Percentiles rank a stretch among this genome's conserved stretches.
Conservation (phyloP, 371 early-diverging fungal genomes). For the Zopfochytrium polystomum region DNA sequence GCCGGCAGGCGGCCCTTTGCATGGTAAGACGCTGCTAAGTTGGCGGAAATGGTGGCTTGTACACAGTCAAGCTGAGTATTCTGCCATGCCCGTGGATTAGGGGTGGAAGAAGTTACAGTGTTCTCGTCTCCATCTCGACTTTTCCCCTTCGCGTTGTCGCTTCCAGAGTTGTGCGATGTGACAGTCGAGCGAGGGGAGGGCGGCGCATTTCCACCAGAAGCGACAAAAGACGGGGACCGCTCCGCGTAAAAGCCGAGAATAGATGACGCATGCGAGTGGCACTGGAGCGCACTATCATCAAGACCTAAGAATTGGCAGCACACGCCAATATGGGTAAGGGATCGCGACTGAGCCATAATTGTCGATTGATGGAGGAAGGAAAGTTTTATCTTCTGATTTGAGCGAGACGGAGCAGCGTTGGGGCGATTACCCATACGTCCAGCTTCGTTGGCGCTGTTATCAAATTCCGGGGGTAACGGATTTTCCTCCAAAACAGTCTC, state of each 20-base stretch:
- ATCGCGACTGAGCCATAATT: slow-evolving; percentile 41
- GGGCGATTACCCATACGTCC: background rate
- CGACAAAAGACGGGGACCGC: background rate
- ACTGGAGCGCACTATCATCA: slow-evolving; percentile 38
- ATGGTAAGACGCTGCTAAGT: slow-evolving; percentile 6
- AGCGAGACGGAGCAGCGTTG: background rate
- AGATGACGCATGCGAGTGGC: slow-evolving; percentile 39
- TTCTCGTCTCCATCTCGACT: background rate
- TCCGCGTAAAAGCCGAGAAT: slow-evolving; percentile 31
- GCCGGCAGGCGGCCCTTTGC: slow-evolving; percentile 38
- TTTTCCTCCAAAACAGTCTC: slow-evolving; percentile 48
- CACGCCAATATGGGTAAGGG: slow-evolving; percentile 44
- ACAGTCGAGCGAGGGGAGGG: too few species aligned
- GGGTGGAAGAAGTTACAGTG: background rate
- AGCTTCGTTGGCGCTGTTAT: background rate
- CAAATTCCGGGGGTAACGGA: slow-evolving; percentile 36
- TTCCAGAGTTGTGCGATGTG: too few species aligned
- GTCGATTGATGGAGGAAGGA: slow-evolving; percentile 46
- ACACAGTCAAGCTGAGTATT: background rate
- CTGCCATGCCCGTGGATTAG: background rate
- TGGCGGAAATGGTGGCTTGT: background rate
- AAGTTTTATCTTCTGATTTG: slow-evolving; percentile 23
- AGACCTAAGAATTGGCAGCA: slow-evolving; percentile 41
- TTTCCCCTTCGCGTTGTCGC: background rate
- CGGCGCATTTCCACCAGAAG: too few species aligned